Evolutionary conservation across 169 alveolate genomes (phyloP).

Genomic region (Cryptosporidium xiaoi): DNA sequence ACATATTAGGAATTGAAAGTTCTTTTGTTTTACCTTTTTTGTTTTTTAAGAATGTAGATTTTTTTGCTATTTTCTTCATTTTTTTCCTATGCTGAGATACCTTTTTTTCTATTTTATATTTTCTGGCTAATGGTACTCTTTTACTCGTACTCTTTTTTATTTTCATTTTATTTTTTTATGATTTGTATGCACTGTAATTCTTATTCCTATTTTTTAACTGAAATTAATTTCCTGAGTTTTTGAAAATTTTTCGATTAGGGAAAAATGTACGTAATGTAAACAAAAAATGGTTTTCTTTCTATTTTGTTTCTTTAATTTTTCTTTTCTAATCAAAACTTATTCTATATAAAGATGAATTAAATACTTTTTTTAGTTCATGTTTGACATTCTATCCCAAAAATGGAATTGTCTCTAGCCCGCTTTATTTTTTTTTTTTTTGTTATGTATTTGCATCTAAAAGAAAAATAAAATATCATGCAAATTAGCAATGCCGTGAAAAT

Average conservation of each 20-base stretch:
- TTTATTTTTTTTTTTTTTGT: neutral
- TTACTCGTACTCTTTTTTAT: constrained; percentile 77
- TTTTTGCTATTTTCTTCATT: constrained; percentile 86
- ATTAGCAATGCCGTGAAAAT: neutral
- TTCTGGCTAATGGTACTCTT: constrained; percentile 80
- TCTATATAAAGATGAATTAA: neutral
- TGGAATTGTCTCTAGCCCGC: constrained; percentile 62
- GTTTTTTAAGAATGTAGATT: constrained; percentile 69
- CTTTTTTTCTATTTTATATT: constrained; percentile 85
- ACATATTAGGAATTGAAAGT: constrained; percentile 87
- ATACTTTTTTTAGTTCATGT: constrained; percentile 20
- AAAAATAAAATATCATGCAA: constrained; percentile 22
- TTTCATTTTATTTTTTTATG: constrained; percentile 24
- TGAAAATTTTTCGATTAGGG: too few relatives aligned
- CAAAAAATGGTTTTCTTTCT: neutral
- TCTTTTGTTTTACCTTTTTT: constrained; percentile 78
- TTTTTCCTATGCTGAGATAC: constrained; percentile 85
- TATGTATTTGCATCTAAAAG: neutral
- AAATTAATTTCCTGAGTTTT: too few relatives aligned
- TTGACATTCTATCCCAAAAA: constrained; percentile 49
- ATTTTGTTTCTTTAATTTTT: constrained; percentile 70
- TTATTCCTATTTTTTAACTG: too few relatives aligned
- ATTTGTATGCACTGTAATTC: neutral
- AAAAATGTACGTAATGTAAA: too few relatives aligned
- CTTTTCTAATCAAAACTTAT: neutral